A percentile compares a stretch with the other conserved stretches of the same genome.
Conservation (phyloP, 345 rosid species). For the Nasturtium officinale region DNA sequence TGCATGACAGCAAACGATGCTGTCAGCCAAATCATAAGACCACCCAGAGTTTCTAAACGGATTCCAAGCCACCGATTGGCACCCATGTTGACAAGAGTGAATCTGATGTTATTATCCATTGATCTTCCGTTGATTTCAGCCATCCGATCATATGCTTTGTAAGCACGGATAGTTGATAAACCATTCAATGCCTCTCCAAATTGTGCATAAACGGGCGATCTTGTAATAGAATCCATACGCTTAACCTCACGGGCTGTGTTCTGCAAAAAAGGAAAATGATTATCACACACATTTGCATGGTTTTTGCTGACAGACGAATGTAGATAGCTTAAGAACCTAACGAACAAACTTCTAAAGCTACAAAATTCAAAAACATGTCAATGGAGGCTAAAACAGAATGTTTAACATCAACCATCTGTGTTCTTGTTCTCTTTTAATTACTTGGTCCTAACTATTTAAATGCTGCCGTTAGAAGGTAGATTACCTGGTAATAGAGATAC, state of each 20-base stretch:
- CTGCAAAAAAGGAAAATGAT: conserved; percentile 46
- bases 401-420: not conserved
- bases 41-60: conserved; percentile 90
- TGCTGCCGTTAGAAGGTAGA: not conserved
- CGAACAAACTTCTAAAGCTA: not conserved
- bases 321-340: conserved; percentile 14
- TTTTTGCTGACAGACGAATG: not conserved
- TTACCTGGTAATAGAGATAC: conserved; percentile 82
- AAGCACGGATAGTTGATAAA: conserved; percentile 88
- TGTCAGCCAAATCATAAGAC: conserved; percentile 98
- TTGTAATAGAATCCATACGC: conserved; percentile 87
- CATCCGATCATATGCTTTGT: conserved; percentile 96
- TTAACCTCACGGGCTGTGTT: conserved; percentile 98
- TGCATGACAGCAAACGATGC: conserved; percentile 98
- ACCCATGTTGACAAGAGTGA: conserved; percentile 87
- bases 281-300: no score
- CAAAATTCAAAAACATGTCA: not conserved
- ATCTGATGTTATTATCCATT: conserved; percentile 92
- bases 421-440: not conserved
- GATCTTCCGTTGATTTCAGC: conserved; percentile 90
- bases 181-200: conserved; percentile 99
- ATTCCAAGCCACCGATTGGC: conserved; percentile 95
- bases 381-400: not conserved
- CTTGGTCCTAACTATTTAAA: not conserved
- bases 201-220: conserved; percentile 99